phyloP scores from a whole-genome alignment of 495 filamentous ascomycete genomes.

The Filosporella fistucella region DNA sequence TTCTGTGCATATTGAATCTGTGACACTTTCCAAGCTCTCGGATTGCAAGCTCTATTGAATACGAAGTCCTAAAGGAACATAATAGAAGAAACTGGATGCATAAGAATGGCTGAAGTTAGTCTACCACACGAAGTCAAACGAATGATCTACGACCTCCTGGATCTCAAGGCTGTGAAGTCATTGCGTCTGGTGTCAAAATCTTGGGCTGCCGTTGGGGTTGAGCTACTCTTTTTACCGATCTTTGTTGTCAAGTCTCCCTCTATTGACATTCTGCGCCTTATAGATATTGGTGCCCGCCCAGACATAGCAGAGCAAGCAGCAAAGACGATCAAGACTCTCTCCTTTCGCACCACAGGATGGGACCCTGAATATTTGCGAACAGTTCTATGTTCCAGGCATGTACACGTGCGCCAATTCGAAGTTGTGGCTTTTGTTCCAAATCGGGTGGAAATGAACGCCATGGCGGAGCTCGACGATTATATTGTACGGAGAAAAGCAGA shows the following conservation, averaged over 20 bases:
- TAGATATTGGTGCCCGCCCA: constrained; percentile 2
- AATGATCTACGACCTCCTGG: constrained; percentile 7
- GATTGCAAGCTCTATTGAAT: neutral
- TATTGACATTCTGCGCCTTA: constrained; percentile 10
- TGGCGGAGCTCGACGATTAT: constrained; percentile 8
- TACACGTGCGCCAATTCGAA: neutral
- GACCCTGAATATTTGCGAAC: constrained; percentile 2
- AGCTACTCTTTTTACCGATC: constrained; percentile 9
- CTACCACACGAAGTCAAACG: constrained; percentile 16
- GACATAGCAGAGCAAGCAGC: constrained; percentile 2
- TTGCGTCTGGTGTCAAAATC: constrained; percentile 15
- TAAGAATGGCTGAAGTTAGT: no score
- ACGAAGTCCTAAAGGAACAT: neutral
- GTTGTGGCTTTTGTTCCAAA: constrained; percentile 8
- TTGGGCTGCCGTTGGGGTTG: constrained; percentile 12
- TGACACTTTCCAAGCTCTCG: no score
- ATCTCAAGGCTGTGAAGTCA: constrained; percentile 10
- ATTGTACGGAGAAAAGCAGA: constrained; percentile 3
- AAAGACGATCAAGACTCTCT: constrained; percentile 9
- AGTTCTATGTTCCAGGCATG: constrained; percentile 7
- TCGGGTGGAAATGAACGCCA: constrained; percentile 3
- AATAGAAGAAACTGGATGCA: no score
- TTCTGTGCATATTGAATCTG: no score
- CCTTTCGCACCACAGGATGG: constrained; percentile 9
- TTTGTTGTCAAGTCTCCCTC: constrained; percentile 11